Base-by-base conservation (phyloP, 129 eudicot genomes). In the Ambrosia artemisiifolia region DNA sequence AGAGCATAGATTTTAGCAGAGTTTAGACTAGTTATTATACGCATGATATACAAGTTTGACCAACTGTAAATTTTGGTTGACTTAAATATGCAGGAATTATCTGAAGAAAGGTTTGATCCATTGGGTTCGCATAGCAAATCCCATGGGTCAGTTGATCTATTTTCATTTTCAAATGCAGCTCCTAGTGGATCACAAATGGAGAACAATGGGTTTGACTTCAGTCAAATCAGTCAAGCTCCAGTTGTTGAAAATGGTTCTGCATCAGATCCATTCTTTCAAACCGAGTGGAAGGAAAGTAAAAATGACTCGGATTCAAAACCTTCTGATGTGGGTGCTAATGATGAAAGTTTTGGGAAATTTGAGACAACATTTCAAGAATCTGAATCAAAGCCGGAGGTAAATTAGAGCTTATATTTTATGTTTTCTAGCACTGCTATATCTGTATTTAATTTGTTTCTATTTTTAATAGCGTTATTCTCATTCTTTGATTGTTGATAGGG, bases 291-390 rank as follows among this genome's bases (percentile, higher is more conserved):
- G n/a, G 80, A 72, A 11, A 63, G 28, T 48, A 82, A 73, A 71
- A 60, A 50, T 79, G 72, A 47, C 70, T 46, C 78, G 16, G 59
- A 69, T 78, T 76, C 78, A 67, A 70, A 74, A 65, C 34, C 82
- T 56, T 70, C 67, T 65, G 73, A 53, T 67, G 75, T 35, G 62
- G 56, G 30, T 55, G 78, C 46, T 77, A 90, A 88, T 70, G 92
- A 83, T 69, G 88, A 81, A 59, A 67, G 64, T 63, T 81, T 86
- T 77, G 96, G 97, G 40, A 87, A 86, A 3, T 86, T 86, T 79
- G 77, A 81, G 51, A 79, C 72, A 47, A 81, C 89, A 57, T 62
- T 73, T 74, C 51, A 69, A 49, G 88, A 83, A 61, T 57, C 80
- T 74, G 88, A 30, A 69, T 63, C 73, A 60, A 78, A 70, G 55